Percentiles rank a stretch among this genome's conserved stretches.
Evolutionary conservation across 805 yeast genomes (phyloP).

Genomic region (Ogataea thermomethanolica): DNA sequence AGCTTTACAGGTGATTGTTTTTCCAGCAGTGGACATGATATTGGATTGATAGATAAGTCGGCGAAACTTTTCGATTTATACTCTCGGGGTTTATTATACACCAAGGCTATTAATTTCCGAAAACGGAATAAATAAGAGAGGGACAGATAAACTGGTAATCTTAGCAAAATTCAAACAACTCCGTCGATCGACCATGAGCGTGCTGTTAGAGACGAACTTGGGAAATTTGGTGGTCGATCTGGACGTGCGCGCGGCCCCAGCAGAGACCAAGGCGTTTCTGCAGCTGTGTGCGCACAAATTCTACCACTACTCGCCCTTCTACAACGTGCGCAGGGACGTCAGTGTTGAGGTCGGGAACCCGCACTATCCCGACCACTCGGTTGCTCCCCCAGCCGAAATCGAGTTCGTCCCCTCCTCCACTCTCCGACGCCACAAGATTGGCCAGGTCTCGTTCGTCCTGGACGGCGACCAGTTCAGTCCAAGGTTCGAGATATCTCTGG

Average conservation of each 20-base stretch:
- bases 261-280: slow-evolving; percentile 44
- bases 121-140: slow-evolving; percentile 13
- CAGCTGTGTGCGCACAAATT: slow-evolving; percentile 51
- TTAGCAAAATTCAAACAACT: neutral
- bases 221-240: slow-evolving; percentile 55
- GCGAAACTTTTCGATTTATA: too few species aligned
- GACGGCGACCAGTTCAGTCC: slow-evolving; percentile 28
- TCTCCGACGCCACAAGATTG: slow-evolving; percentile 28
- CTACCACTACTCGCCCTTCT: slow-evolving; percentile 50
- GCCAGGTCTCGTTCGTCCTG: slow-evolving; percentile 32
- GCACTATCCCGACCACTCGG: slow-evolving; percentile 22
- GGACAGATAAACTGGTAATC: neutral
- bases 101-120: slow-evolving; percentile 21
- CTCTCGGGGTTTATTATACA: neutral
- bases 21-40: slow-evolving; percentile 32
- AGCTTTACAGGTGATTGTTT: slow-evolving; percentile 77
- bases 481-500: slow-evolving; percentile 37
- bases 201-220: slow-evolving; percentile 35
- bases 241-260: slow-evolving; percentile 33
- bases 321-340: slow-evolving; percentile 38
- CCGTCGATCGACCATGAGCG: slow-evolving; percentile 35
- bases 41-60: neutral
- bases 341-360: slow-evolving; percentile 49
- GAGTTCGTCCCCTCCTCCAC: slow-evolving; percentile 22
- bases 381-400: neutral